Base-by-base conservation (phyloP, 106 monocot genomes). In the Dioscorea zingiberensis region DNA sequence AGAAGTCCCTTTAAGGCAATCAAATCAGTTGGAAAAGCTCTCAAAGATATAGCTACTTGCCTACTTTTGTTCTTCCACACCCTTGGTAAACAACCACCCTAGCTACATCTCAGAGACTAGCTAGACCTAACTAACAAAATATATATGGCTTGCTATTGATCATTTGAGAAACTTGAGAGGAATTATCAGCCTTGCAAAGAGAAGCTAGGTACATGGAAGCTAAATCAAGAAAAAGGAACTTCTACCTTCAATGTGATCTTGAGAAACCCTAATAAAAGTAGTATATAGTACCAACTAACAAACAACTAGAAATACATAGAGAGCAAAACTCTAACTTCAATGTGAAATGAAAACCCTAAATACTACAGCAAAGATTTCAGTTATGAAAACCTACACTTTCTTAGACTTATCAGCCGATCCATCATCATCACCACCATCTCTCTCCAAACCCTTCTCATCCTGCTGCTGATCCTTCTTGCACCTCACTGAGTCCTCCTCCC, bases 341-440 rank as follows among this genome's bases (percentile, higher is more conserved):
- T 38, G 38, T 38, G 10, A 38, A 6, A 38, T 38, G 38, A 38
- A 38, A 21, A 58, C 13, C 13, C 18, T 21, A 22, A 58, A 58
- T 23, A 13, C 10, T 2, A 8, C 38, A 38, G 38, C 38, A 38
- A 38, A 38, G 10, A 38, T 8, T 8, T 8, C 9, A 38, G 25
- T 21, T 4, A 24, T 56, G 26, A 65, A 14, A 67, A 58, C 82
- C 29, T 85, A 88, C 89, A 66, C 66, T 83, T 84, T 84, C 72
- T 86, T 86, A 21, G 73, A 72, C 62, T 81, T 81, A 13, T 74
- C 63, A 3, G 24, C 44, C 1, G 51, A 55, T 27, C 73, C 74
- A 46, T 30, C 79, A 59, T 65, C 79, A 7, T 63, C 80, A 55
- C 61, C 55, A 0, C 14, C 54, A 13, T 32, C 48, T 13, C 49